phyloP scores from a whole-genome alignment of 441 rosid species.

The Erodium trifolium region DNA sequence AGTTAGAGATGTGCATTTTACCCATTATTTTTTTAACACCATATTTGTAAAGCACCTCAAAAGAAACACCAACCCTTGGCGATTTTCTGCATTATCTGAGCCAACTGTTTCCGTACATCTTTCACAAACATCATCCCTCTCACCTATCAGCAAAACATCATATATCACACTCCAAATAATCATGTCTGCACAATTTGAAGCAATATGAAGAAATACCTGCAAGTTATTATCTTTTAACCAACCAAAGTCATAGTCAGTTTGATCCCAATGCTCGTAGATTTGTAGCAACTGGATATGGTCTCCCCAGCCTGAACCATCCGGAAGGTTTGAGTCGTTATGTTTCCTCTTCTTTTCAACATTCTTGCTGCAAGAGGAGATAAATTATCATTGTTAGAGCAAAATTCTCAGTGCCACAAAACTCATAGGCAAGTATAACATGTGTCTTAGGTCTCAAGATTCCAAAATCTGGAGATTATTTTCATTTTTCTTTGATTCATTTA shows the following conservation, averaged over 20 bases:
- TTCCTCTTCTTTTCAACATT: slow-evolving; percentile 74
- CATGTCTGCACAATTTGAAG: not conserved
- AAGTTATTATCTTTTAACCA: slow-evolving; percentile 78
- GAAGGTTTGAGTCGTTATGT: slow-evolving; percentile 51
- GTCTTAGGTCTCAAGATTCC: not conserved
- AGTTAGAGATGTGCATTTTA: too few species aligned
- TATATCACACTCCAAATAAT: not conserved
- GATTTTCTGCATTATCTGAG: slow-evolving; percentile 85
- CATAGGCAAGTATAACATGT: not conserved
- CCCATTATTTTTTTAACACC: not conserved
- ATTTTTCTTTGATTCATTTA: too few species aligned
- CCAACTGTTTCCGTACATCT: slow-evolving; percentile 83
- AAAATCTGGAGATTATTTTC: not conserved
- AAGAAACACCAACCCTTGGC: slow-evolving; percentile 52
- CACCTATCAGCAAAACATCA: slow-evolving; percentile 39
- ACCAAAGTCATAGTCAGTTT: slow-evolving; percentile 46
- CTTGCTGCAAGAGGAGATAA: slow-evolving; percentile 38
- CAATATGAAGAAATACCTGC: slow-evolving; percentile 44
- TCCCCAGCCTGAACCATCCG: slow-evolving; percentile 90
- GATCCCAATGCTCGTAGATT: slow-evolving; percentile 77
- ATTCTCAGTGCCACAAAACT: not conserved
- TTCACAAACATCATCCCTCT: slow-evolving; percentile 90
- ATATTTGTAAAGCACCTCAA: not conserved
- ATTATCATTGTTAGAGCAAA: not conserved
- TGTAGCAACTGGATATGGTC: slow-evolving; percentile 92